Base-by-base conservation (phyloP, 169 alveolate species). In the Cryptosporidium ryanae region DNA sequence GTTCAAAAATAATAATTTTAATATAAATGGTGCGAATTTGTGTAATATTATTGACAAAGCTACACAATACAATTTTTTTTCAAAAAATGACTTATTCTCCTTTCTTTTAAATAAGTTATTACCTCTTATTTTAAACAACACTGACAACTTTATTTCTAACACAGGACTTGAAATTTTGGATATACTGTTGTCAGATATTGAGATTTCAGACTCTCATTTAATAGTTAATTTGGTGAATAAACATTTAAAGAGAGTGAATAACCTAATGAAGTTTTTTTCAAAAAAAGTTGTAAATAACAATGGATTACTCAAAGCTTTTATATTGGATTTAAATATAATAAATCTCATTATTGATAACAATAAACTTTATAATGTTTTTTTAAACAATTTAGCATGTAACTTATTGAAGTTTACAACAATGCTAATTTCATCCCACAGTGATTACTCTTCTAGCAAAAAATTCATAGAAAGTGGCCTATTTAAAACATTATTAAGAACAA, bases 161-260 rank as follows among this genome's bases (percentile, higher is more conserved):
- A 38, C n/a, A 1, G 82, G 82, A 21, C 27, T 66, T 18, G 82
- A 66, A 48, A 18, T 66, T n/a, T 66, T 66, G 15, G 52, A 43
- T 44, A 29, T 66, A 17, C 23, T 46, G 46, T 48, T 66, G 23
- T 48, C 64, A 1, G 82, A 66, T 6, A 43, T 27, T 4, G 31
- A 34, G 23, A 25, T 23, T 18, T 66, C 46, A n/a, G 48, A 7
- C 15, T 38, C 46, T 6, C 3, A 38, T 38, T 10, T 38, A 38
- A 6, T 38, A 10, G 13, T 38, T 38, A 38, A 38, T 38, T 38
- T 38, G 8, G 8, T 6, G 8, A 38, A 10, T 4, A 1, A 10
- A 38, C 46, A 38, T 10, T 6, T 6, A 10, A 38, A 38, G 8
- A 38, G 46, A 38, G 8, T 38, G 13, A 38, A 10, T 38, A 38